Base-by-base conservation (phyloP, 1,284 basidiomycete species). In the Ustilago cynodontis region DNA sequence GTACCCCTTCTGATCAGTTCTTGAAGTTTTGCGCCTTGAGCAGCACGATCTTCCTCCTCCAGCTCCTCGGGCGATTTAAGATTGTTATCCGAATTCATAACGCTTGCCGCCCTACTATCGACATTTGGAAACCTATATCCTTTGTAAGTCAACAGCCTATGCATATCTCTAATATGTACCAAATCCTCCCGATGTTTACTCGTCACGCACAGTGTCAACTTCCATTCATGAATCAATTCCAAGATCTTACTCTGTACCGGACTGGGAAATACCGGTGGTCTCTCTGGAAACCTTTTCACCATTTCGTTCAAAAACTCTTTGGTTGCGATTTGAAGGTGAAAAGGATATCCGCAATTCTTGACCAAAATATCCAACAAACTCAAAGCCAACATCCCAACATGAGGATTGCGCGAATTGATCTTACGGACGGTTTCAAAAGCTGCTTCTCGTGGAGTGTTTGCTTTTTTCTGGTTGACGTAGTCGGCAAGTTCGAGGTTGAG, bases 251-350 rank as follows among this genome's bases (percentile, higher is more conserved):
- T 91, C 95, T 98, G 98, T 76, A 97, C 93, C 16, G 94, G 92
- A 7, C 94, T 93, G 0, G 94, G 94, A 85, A 97, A 95, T 10
- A 94, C 93, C 0, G 97, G 96, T 3, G 96, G 96, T 47, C 96
- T 91, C 87, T 99, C 97, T 10, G 97, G 97, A 86, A 99, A 99
- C 69, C 96, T 90, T 51, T 95, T 92, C 28, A 99, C 97, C 82
- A 99, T 92, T 87, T 98, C 96, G 87, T 99, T 99, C 22, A 99
- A 89, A 84, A 99, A 99, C 86, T 98, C 97, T 86, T 99, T 99
- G 26, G 97, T 99, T n/a, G 93, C 90, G 80, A 99, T 93, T 87
- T 99, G 96, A 26, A 99, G 91, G 84, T 99, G 96, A 71, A 99
- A 93, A 0, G 95, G 92, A 87, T 99, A 99, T 81, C 96, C 96